Base-by-base conservation (phyloP, 305 asterid genomes). In the Solanum chacoense region DNA sequence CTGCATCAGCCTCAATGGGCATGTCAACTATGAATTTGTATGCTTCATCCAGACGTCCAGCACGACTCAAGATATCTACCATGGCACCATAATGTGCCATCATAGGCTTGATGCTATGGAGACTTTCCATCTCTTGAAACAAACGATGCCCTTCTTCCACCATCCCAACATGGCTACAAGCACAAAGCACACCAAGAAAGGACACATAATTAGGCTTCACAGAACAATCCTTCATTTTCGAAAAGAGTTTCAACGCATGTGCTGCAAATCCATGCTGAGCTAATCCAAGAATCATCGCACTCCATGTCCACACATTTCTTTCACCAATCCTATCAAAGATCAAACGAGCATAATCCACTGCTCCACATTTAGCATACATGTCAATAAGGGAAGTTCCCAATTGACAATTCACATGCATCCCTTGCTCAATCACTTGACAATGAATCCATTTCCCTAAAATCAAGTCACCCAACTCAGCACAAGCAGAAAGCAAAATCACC, bases 261-360 rank as follows among this genome's bases (percentile, higher is more conserved):
- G 55, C 67, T 8, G 95, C 96, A 88, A 91, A 92, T 26, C 98
- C 98, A 37, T 96, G 95, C 77, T 93, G 96, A 10, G 97, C 98
- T 89, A 90, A 94, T 37, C 97, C 98, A 50, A 91, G 93, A 89
- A 96, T 94, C 98, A 96, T 94, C 18, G 96, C 93, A 78, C 96
- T 95, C 98, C 98, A 96, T 63, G 97, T 95, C 98, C 98, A 95
- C 84, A 95, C 94, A 83, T 94, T 96, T 34, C 94, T 91, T 40
- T 88, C 35, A 65, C 29, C 89, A 95, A 93, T 94, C 34, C 90
- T 69, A 42, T 89, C 84, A 22, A 95, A 96, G 42, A 96, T 94
- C 77, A 92, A 89, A 59, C 88, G 89, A 9, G 99, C 96, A 80
- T 90, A 91, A 72, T 89, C 87, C 26, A 95, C 91, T 45, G 85